These are phyloP conservation scores for Colletotrichum theobromicola DNA, from an alignment of 2,329 filamentous ascomycete species.

Conservation along the genomic window DNA sequence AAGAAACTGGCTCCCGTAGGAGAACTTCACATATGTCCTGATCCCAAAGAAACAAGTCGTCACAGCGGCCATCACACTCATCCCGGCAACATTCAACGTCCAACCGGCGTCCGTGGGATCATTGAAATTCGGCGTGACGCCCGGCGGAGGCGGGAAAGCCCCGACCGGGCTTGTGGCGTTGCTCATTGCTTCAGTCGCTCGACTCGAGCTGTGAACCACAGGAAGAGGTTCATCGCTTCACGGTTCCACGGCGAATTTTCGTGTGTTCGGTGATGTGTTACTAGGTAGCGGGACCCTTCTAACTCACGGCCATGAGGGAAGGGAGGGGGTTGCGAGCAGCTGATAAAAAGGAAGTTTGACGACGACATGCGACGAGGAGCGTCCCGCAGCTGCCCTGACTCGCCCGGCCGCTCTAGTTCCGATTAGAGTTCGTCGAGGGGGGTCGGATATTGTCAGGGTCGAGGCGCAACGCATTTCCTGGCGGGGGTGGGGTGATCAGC, in stretches of 20 bases:
- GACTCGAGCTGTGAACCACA: neutral
- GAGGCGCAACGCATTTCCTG: neutral
- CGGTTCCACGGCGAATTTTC: neutral
- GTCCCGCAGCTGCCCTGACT: neutral
- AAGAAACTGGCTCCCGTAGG: neutral
- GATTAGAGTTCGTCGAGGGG: slow-evolving; percentile 5
- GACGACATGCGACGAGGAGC: neutral
- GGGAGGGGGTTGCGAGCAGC: neutral
- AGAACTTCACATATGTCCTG: slow-evolving; percentile 24
- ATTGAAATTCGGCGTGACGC: slow-evolving; percentile 25
- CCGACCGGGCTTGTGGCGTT: slow-evolving; percentile 11
- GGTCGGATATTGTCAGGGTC: neutral
- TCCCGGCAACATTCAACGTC: slow-evolving; percentile 15
- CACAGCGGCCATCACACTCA: slow-evolving; percentile 20
- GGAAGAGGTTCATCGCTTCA: slow-evolving; percentile 4
- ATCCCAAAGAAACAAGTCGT: slow-evolving; percentile 18
- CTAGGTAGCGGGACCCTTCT: neutral
- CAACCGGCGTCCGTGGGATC: slow-evolving; percentile 20
- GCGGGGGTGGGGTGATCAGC: neutral
- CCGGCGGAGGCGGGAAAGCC: slow-evolving; percentile 26
- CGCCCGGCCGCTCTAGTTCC: neutral
- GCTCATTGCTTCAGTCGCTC: slow-evolving; percentile 12
- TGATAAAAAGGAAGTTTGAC: neutral
- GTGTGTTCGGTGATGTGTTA: neutral
- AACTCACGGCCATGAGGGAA: rapidly evolving